Percentiles rank a stretch among this genome's conserved stretches.
Conservation (phyloP, 495 filamentous ascomycete genomes). For the Penicillium longicatenatum region DNA sequence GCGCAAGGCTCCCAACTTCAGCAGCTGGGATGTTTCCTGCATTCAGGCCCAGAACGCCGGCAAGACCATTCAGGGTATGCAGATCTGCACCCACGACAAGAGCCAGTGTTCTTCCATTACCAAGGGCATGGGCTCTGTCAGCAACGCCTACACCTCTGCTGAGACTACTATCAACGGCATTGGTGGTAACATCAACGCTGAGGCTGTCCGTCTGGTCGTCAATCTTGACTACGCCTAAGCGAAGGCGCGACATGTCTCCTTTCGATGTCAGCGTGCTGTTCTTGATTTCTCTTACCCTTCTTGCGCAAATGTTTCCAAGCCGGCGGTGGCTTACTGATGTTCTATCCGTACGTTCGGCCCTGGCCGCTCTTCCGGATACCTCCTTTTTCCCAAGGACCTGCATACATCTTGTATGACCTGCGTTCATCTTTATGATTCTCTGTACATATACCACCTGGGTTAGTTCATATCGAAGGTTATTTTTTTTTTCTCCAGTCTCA, state of each 20-base stretch:
- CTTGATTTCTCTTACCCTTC: slow-evolving; percentile 8
- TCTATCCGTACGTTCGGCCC: background rate
- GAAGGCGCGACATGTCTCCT: slow-evolving; percentile 1
- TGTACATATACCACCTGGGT: slow-evolving; percentile 35
- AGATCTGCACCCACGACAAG: slow-evolving; percentile 40
- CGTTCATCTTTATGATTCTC: slow-evolving; percentile 23
- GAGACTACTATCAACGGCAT: too few relatives aligned
- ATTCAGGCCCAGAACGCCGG: slow-evolving; percentile 44
- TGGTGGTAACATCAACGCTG: too few relatives aligned
- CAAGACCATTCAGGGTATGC: slow-evolving; percentile 42
- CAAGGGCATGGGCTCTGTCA: slow-evolving; percentile 17
- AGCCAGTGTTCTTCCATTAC: slow-evolving; percentile 38
- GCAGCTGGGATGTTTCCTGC: slow-evolving; percentile 57
- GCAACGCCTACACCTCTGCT: slow-evolving; percentile 41
- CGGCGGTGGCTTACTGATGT: slow-evolving; percentile 9
- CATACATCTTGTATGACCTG: slow-evolving; percentile 28
- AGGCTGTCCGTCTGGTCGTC: slow-evolving; percentile 37
- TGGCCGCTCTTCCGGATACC: slow-evolving; percentile 11
- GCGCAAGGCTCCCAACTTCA: slow-evolving; percentile 45
- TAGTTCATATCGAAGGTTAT: slow-evolving; percentile 27
- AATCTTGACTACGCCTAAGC: slow-evolving; percentile 37
- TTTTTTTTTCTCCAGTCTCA: slow-evolving; percentile 18
- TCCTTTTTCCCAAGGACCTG: slow-evolving; percentile 12
- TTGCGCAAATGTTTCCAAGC: slow-evolving; percentile 24
- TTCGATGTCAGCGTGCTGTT: slow-evolving; percentile 13